Evolutionary conservation across 208 protist species (phyloP), one percentile per base, ranked within the genome.

Genomic region (Trypanosoma platydactyli): DNA sequence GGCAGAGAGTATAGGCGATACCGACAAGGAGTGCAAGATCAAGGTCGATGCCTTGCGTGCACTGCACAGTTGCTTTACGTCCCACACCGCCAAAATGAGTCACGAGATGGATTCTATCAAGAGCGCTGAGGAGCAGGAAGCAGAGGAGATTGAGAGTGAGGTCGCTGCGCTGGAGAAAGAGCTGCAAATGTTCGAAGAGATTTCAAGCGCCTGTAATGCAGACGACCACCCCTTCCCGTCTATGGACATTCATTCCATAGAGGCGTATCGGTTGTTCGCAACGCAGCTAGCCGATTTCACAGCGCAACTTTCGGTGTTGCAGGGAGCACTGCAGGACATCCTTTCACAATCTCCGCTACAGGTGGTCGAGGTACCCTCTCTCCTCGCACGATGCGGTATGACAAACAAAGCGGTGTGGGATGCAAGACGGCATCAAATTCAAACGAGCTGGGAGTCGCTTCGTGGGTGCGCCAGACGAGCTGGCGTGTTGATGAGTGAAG

Each of bases 261-360:
- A 48, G 6, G 60, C 64, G 3, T 81, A 75, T 49, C 40, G 49
- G 25, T 15, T 53, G 11, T 79, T 75, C 57, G 57, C 61, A n/a
- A 81, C 73, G 48, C 61, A 84, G 54, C 54, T 87, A 5, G 68
- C 80, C 1, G 84, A 94, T 56, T 59, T 91, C 40, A 68, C 77
- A 49, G 77, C 74, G 15, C 81, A 83, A 42, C 61, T 91, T 12
- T 52, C 62, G 1, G 80, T 91, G 27, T 68, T 77, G 15, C 79
- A 61, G 2, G 61, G 38, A 13, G 77, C 85, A 25, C 77, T 89
- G 57, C 76, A 78, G 54, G 71, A 59, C 18, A 45, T 90, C 9
- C 67, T 86, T 13, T 71, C 68, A 22, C 78, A 75, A 16, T 1
- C 64, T 3, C 41, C 30, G 16, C 5, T 49, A 9, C 29, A 46